Conservation (phyloP, 1,284 basidiomycete genomes). For the Cystobasidiaceae sp. region DNA sequence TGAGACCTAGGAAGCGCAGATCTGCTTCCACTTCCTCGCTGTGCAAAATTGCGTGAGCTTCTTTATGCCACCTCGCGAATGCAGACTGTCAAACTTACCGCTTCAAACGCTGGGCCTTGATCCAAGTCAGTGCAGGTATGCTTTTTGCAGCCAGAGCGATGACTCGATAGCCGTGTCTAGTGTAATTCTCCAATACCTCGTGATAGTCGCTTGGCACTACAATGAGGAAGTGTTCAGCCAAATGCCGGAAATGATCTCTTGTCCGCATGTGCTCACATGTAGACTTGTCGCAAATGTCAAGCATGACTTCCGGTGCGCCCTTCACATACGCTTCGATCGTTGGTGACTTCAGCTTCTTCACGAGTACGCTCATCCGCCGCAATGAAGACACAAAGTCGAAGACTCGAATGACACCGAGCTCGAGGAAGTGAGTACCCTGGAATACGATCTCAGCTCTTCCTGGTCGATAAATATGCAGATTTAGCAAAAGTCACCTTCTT, state of each 20-base stretch:
- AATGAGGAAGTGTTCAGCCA: not conserved
- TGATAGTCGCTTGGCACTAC: conserved; percentile 94
- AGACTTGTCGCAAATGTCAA: conserved; percentile 82
- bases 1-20: conserved; percentile 85
- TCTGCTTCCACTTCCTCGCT: conserved; percentile 92
- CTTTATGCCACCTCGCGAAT: too few relatives aligned
- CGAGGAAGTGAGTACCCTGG: conserved; percentile 91
- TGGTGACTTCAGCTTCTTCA: conserved; percentile 85
- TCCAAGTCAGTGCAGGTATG: conserved; percentile 88
- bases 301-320: conserved; percentile 97
- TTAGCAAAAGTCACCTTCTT: conserved; percentile 55
- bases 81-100: conserved; percentile 53
- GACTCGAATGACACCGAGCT: conserved; percentile 89
- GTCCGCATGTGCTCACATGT: conserved; percentile 61
- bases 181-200: conserved; percentile 94
- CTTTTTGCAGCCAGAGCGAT: conserved; percentile 98
- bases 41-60: not conserved
- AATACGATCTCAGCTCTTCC: not conserved
- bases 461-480: not conserved
- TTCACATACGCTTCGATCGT: conserved; percentile 99
- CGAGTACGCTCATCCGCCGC: conserved; percentile 94
- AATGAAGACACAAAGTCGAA: conserved; percentile 95
- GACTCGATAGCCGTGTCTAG: conserved; percentile 92
- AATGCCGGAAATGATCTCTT: not conserved
- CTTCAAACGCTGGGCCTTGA: conserved; percentile 94